phyloP scores from a whole-genome alignment of 495 filamentous ascomycete species.

The Neurospora sp. region DNA sequence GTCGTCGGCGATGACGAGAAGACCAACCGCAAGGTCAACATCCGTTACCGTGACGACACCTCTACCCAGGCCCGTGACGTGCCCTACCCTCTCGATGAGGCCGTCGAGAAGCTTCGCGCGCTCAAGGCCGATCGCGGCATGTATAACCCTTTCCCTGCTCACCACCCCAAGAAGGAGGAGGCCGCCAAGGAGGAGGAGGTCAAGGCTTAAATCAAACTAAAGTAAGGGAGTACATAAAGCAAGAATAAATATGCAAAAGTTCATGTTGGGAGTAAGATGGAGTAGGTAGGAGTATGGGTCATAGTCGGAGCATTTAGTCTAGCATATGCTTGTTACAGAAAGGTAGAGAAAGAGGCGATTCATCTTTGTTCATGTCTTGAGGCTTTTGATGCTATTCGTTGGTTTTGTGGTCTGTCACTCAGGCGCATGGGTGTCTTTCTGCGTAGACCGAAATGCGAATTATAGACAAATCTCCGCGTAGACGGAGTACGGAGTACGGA shows the following conservation, averaged over 20 bases:
- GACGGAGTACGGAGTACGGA: not conserved
- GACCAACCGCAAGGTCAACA: conserved; percentile 69
- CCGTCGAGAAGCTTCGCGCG: conserved; percentile 57
- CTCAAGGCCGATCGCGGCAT: conserved; percentile 46
- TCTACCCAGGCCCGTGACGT: conserved; percentile 61
- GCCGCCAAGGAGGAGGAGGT: conserved; percentile 1
- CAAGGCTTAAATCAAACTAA: conserved; percentile 5
- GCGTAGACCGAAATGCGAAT: not conserved
- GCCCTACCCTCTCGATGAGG: conserved; percentile 67
- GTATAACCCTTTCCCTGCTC: conserved; percentile 25
- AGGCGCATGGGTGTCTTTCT: not conserved
- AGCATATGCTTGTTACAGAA: not conserved
- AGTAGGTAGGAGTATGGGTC: not conserved
- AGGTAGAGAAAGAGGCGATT: not conserved
- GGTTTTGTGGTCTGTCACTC: not conserved
- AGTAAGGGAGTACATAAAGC: not conserved
- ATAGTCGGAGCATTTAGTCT: not conserved
- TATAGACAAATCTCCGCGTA: not conserved
- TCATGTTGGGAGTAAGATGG: not conserved
- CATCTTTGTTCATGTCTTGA: not conserved
- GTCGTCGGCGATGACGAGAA: conserved; percentile 80
- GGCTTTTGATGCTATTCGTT: not conserved
- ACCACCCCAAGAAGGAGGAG: conserved; percentile 12
- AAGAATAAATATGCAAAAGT: not conserved
- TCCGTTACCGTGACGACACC: conserved; percentile 81